Conservation (phyloP, 2,329 filamentous ascomycete genomes). For the Macrophomina pseudophaseolina region DNA sequence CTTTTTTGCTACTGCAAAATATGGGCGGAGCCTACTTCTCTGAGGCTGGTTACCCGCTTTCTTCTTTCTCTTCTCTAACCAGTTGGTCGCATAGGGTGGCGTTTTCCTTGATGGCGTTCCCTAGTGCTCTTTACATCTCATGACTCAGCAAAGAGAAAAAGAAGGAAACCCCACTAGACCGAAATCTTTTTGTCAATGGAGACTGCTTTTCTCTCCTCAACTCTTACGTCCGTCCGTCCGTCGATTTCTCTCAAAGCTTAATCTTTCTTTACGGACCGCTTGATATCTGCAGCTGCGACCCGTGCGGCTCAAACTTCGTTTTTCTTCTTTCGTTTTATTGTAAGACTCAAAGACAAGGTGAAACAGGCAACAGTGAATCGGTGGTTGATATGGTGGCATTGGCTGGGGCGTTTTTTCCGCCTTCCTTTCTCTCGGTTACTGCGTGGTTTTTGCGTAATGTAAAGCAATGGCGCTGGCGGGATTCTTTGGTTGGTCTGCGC, state of each 20-base stretch:
- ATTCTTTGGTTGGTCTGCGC: neutral
- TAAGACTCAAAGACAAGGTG: neutral
- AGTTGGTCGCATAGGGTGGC: constrained; percentile 1
- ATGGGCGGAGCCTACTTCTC: neutral
- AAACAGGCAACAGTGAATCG: neutral
- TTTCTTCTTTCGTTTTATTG: constrained; percentile 14
- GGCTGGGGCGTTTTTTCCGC: constrained; percentile 1
- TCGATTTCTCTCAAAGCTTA: neutral
- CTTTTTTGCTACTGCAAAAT: constrained; percentile 20
- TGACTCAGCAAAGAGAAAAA: constrained; percentile 2
- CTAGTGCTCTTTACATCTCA: neutral
- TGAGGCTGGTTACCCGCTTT: neutral
- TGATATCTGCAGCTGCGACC: constrained; percentile 19
- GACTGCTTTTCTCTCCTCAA: neutral
- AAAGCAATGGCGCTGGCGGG: constrained; percentile 20
- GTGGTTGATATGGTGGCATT: constrained; percentile 1
- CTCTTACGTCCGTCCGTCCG: neutral
- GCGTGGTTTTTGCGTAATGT: neutral
- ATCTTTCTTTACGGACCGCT: constrained; percentile 6
- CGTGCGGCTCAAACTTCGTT: neutral
- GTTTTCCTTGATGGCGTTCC: neutral
- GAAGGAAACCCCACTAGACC: constrained; percentile 1
- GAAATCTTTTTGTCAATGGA: neutral
- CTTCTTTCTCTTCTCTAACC: neutral
- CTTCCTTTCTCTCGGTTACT: neutral